phyloP scores from a whole-genome alignment of 495 filamentous ascomycete species.

The Daldinia concentrica region DNA sequence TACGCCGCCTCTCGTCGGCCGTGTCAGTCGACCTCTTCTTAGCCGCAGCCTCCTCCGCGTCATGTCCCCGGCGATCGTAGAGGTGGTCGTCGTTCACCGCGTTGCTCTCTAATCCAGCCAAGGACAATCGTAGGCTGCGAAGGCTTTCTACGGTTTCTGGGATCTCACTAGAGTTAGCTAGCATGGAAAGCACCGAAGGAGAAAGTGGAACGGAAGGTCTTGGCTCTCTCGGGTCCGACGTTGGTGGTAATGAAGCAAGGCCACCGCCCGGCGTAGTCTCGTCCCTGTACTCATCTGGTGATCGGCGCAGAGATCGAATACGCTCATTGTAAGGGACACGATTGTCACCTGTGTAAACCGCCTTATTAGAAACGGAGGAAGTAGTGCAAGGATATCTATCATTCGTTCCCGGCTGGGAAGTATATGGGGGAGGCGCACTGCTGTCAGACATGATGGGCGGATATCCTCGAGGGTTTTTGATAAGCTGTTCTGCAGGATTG shows the following conservation, averaged over 20 bases:
- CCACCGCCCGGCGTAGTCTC: background rate
- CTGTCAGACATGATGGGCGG: background rate
- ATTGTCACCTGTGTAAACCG: background rate
- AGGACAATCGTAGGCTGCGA: background rate
- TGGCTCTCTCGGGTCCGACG: background rate
- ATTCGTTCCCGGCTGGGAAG: background rate
- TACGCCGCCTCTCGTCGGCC: slow-evolving; percentile 3
- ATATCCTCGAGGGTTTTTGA: background rate
- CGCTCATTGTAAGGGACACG: background rate
- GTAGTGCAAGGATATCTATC: background rate
- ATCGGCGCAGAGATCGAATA: background rate
- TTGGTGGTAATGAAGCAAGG: background rate
- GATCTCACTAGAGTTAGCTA: background rate
- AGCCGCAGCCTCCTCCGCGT: background rate
- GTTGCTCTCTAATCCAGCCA: background rate
- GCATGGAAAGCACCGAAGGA: background rate
- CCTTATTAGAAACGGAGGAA: background rate
- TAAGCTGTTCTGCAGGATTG: background rate
- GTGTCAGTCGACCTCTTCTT: background rate
- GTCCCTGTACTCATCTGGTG: background rate
- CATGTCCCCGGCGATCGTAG: slow-evolving; percentile 14
- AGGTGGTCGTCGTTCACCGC: background rate
- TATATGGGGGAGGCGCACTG: background rate
- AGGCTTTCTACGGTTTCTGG: background rate
- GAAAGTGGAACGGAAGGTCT: background rate